These are phyloP conservation scores for Lenzites betulinus DNA, from an alignment of 768 basidiomycete genomes.

Conservation along the genomic window DNA sequence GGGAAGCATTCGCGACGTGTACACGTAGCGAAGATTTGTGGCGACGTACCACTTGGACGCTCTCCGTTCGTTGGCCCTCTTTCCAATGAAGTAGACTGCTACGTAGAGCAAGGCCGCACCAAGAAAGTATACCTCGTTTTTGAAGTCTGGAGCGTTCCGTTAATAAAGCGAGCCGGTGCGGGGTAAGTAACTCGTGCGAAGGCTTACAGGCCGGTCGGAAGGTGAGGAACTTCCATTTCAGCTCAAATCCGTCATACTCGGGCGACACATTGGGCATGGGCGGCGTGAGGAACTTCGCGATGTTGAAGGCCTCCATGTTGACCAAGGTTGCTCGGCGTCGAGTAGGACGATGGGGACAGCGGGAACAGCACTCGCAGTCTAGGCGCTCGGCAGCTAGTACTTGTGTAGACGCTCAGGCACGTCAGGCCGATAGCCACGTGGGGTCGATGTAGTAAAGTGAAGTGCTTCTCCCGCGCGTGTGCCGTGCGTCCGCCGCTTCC, in stretches of 20 bases:
- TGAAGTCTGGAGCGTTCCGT: conserved; percentile 50
- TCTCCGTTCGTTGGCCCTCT: conserved; percentile 53
- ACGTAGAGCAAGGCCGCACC: conserved; percentile 57
- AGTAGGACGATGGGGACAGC: neutral
- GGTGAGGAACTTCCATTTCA: conserved; percentile 70
- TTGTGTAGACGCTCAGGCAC: conserved; percentile 11
- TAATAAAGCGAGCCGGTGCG: neutral
- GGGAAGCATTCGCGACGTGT: neutral
- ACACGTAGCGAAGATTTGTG: neutral
- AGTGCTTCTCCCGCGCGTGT: conserved; percentile 5
- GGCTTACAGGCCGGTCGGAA: conserved; percentile 77
- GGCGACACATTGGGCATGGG: conserved; percentile 52
- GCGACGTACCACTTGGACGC: conserved; percentile 67
- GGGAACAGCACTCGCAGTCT: neutral
- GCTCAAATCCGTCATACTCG: conserved; percentile 77
- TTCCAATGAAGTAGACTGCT: conserved; percentile 59
- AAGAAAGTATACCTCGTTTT: conserved; percentile 62
- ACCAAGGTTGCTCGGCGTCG: neutral
- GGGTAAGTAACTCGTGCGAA: conserved; percentile 3
- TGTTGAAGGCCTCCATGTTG: conserved; percentile 20
- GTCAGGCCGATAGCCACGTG: conserved; percentile 14
- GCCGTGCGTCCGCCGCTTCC: neutral
- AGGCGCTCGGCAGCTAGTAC: neutral
- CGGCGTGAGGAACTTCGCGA: conserved; percentile 37
- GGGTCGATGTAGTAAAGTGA: neutral